Evolutionary conservation across 208 protist genomes (phyloP), one percentile per base, ranked within the genome.

Genomic region (Phytomonas sp.): DNA sequence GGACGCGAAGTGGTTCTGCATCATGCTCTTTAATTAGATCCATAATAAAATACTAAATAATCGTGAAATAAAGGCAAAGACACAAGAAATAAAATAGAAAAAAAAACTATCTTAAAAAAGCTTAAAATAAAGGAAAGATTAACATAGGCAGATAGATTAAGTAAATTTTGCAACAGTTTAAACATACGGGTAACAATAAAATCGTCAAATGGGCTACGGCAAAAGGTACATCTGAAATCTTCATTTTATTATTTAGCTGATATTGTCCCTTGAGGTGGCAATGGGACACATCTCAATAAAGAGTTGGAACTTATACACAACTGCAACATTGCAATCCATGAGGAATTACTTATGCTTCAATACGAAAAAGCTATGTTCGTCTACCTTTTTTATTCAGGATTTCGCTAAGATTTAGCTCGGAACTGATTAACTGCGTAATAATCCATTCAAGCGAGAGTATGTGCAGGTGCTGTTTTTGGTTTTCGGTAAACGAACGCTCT

Each of bases 1-100:
- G 71, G 56, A 95, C 90, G 40, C 90, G 85, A 66, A 95, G 79
- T 60, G 82, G 73, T 37, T 92, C 87, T 32, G 66, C 78, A 6
- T 73, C 63, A 31, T 69, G 76, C 40, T 74, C 80, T 59, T 82
- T 11, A 42, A 64, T 40, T 16, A 52, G 2, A 52, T 52, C 19
- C 42, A 52, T 52, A 14, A 14, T 52, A 11, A 23, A 52, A 2
- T 14, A 6, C 31, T 32, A 4, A 49, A 69, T 65, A 36, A 56
- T n/a, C n/a, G 56, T 63, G 64, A 8, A 73, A 60, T 52, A 32
- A 73, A 60, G 60, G 33, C 7, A 26, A 66, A 14, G 40, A 23
- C 4, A 23, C 32, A 29, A 30, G 8, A 11, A 76, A 12, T 60
- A 63, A 61, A n/a, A n/a, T n/a, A n/a, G 29, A 64, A 33, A 32